These are phyloP conservation scores for Gracilariopsis chorda DNA, from an alignment of 23 red algal genomes.

Conservation along the genomic window DNA sequence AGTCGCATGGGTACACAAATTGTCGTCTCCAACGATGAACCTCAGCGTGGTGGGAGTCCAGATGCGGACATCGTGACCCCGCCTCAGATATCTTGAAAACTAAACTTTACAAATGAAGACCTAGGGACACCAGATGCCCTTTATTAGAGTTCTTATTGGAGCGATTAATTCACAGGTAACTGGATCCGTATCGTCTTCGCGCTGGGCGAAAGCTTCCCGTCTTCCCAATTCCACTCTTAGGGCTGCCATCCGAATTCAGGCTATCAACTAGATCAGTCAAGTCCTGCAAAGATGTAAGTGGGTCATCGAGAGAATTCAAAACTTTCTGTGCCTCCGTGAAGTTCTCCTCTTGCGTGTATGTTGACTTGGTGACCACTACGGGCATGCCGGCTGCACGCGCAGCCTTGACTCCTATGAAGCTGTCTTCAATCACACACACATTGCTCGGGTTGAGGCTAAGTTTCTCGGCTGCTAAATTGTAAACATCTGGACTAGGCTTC, in stretches of 20 bases:
- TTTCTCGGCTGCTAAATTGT: slow-evolving; percentile 67
- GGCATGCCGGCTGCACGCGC: slow-evolving; percentile 74
- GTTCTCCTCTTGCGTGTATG: slow-evolving; percentile 77
- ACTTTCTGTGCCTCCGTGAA: slow-evolving; percentile 86
- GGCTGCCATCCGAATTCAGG: background rate
- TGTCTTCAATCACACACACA: slow-evolving; percentile 77
- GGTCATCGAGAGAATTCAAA: slow-evolving; percentile 56
- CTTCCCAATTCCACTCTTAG: background rate
- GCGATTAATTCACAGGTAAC: slow-evolving; percentile 11
- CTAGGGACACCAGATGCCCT: too few relatives aligned
- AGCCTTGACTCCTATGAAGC: slow-evolving; percentile 68
- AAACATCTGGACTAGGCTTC: slow-evolving; percentile 95
- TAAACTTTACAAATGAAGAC: too few relatives aligned
- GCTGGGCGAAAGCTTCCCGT: background rate
- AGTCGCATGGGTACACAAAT: too few relatives aligned
- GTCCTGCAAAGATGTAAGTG: slow-evolving; percentile 15
- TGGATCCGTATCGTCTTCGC: background rate
- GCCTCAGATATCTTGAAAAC: too few relatives aligned
- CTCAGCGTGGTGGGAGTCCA: too few relatives aligned
- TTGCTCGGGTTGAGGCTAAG: slow-evolving; percentile 57
- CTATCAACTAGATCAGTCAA: slow-evolving; percentile 43
- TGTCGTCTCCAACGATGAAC: too few relatives aligned
- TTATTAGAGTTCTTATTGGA: too few relatives aligned
- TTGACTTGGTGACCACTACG: slow-evolving; percentile 75
- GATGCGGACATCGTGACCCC: too few relatives aligned